Evolutionary conservation across 805 yeast species (phyloP).

Genomic region (Lipomyces sp.): DNA sequence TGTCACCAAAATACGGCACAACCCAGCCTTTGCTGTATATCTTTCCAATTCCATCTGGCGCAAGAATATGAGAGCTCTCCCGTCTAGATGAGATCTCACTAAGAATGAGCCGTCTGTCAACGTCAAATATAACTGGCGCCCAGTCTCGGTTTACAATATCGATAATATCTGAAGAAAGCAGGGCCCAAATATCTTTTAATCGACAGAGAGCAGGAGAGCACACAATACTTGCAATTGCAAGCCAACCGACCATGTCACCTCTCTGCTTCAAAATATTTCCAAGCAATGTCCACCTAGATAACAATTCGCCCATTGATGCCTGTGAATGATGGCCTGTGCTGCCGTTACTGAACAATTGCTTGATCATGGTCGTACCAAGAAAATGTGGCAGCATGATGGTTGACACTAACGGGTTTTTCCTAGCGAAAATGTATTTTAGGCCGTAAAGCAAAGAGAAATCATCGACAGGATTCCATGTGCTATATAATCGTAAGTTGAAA

Average conservation of each 20-base stretch:
- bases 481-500: slow-evolving; percentile 68
- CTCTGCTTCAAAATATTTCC: slow-evolving; percentile 75
- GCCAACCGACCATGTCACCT: slow-evolving; percentile 95
- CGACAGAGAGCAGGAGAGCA: slow-evolving; percentile 84
- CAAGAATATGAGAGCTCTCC: slow-evolving; percentile 72
- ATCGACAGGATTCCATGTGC: slow-evolving; percentile 74
- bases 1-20: slow-evolving; percentile 90
- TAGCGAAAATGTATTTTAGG: slow-evolving; percentile 49
- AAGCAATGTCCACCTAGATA: slow-evolving; percentile 83
- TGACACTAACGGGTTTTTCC: slow-evolving; percentile 77
- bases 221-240: slow-evolving; percentile 81
- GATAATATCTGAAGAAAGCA: slow-evolving; percentile 62
- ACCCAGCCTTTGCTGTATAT: slow-evolving; percentile 74
- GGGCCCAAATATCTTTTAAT: slow-evolving; percentile 73
- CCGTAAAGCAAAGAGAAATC: slow-evolving; percentile 79
- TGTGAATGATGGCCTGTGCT: slow-evolving; percentile 45
- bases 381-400: slow-evolving; percentile 76
- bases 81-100: slow-evolving; percentile 58
- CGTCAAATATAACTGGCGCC: slow-evolving; percentile 90
- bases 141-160: slow-evolving; percentile 75
- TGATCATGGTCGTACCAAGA: slow-evolving; percentile 68
- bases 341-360: slow-evolving; percentile 63
- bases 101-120: slow-evolving; percentile 73
- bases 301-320: slow-evolving; percentile 58
- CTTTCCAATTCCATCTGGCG: slow-evolving; percentile 85